phyloP scores from a whole-genome alignment of 345 rosid species.

The Erysimum cheiranthoides region DNA sequence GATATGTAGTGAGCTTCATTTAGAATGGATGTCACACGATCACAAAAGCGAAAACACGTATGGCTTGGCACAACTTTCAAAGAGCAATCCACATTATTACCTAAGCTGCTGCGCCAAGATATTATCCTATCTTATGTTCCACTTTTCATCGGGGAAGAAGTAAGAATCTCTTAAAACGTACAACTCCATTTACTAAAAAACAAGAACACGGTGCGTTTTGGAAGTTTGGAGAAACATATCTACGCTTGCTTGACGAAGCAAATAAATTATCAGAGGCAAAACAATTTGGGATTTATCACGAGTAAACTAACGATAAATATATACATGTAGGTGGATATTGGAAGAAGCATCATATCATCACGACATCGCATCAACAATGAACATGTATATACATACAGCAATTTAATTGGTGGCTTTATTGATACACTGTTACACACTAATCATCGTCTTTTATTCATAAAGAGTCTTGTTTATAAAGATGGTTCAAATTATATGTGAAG shows the following conservation, averaged over 20 bases:
- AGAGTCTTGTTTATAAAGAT: too few species aligned
- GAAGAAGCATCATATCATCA: background rate
- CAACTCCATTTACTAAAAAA: slow-evolving; percentile 29
- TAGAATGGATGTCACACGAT: slow-evolving; percentile 7
- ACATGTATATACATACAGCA: too few species aligned
- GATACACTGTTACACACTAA: too few species aligned
- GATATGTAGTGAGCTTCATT: background rate
- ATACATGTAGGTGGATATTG: background rate
- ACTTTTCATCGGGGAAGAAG: slow-evolving; percentile 1
- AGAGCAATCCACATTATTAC: slow-evolving; percentile 22
- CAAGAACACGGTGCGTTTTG: slow-evolving; percentile 33
- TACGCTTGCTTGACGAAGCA: slow-evolving; percentile 1
- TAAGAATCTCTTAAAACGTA: slow-evolving; percentile 28
- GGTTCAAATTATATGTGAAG: too few species aligned
- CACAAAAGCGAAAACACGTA: background rate
- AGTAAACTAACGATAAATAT: background rate
- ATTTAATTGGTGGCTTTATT: too few species aligned
- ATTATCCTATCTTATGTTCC: slow-evolving; percentile 27
- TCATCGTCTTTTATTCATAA: too few species aligned
- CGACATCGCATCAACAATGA: too few species aligned
- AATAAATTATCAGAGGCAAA: background rate
- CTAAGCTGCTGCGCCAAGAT: background rate
- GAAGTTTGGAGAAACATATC: slow-evolving; percentile 14
- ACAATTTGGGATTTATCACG: background rate
- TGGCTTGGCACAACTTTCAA: slow-evolving; percentile 40